Evolutionary conservation across 441 rosid genomes (phyloP).

Genomic region (Hypseocharis bilobata): DNA sequence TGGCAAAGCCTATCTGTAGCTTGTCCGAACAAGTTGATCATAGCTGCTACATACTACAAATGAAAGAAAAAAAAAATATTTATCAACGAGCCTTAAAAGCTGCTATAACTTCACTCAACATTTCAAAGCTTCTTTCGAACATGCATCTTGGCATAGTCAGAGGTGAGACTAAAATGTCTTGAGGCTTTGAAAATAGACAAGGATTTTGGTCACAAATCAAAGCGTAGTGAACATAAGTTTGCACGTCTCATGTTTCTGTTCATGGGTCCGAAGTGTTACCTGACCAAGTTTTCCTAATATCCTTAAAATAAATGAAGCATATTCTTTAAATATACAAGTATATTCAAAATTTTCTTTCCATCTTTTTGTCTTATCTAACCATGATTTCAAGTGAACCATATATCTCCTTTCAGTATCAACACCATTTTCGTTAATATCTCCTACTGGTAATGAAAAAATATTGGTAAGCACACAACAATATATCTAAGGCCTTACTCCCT

Average conservation of each 20-base stretch:
- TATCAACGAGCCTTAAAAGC: conserved; percentile 7
- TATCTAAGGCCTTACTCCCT: neutral
- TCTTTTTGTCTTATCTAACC: neutral
- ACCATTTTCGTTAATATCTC: no score
- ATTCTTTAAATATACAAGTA: neutral
- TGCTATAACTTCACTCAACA: neutral
- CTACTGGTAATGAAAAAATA: no score
- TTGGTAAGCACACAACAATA: neutral
- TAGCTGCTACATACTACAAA: conserved; percentile 79
- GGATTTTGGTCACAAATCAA: neutral
- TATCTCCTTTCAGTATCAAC: no score
- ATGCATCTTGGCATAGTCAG: neutral
- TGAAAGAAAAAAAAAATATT: conserved; percentile 13
- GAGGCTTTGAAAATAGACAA: neutral
- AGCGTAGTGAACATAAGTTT: neutral
- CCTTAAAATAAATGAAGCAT: neutral
- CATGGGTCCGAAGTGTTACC: neutral
- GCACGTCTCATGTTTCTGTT: neutral
- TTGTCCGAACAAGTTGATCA: conserved; percentile 77
- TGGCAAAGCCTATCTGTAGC: conserved; percentile 86
- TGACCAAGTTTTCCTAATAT: neutral
- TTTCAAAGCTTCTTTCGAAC: neutral
- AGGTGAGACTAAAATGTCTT: neutral
- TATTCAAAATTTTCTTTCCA: neutral
- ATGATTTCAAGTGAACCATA: neutral